Base-by-base conservation (phyloP, 1,284 basidiomycete species). In the Chondrostereum purpureum region DNA sequence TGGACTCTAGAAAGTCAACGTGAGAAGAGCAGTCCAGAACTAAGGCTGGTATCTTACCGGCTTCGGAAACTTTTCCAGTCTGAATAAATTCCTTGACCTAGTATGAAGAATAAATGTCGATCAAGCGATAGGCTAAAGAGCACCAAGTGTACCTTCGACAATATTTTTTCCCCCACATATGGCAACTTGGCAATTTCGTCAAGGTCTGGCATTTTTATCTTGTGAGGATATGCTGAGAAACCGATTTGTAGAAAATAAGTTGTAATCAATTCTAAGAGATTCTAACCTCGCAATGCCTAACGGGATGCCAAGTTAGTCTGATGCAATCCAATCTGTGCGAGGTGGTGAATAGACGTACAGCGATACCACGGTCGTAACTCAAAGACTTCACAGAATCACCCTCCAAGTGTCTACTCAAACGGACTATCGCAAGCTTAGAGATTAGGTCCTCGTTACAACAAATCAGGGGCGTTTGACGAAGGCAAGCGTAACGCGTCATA, bases 21-120 rank as follows among this genome's bases (percentile, higher is more conserved):
- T 12, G 31, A 18, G 22, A 33, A 4, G 19, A 5, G 33, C 3
- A 27, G 18, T 37, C 8, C 16, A 20, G 20, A 31, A 23, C 16
- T 19, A 11, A 4, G 19, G 37, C 10, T 21, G 21, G 17, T 61
- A 19, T 57, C 80, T 49, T 48, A 83, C 82, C 67, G 27, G 79
- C 71, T 67, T 87, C 83, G 20, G 64, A 47, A 35, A 90, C 80
- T 33, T 61, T 56, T 0, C 80, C 81, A 2, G 59, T 67, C 13
- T 70, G 58, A 3, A 82, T 49, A 52, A 70, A 90, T 57, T 88
- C 83, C 44, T 74, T 65, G 12, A 87, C 70, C 82, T 88, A n/a
- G 49, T 4, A 11, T 20, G 27, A 31, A 31, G 27, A 31, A 8
- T 8, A 31, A 31, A n/a, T 8, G 27, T 8, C 8, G 27, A n/a